These are phyloP conservation scores for Rhododendron williamsianum DNA, from an alignment of 148 eudicot species.

Conservation along the genomic window DNA sequence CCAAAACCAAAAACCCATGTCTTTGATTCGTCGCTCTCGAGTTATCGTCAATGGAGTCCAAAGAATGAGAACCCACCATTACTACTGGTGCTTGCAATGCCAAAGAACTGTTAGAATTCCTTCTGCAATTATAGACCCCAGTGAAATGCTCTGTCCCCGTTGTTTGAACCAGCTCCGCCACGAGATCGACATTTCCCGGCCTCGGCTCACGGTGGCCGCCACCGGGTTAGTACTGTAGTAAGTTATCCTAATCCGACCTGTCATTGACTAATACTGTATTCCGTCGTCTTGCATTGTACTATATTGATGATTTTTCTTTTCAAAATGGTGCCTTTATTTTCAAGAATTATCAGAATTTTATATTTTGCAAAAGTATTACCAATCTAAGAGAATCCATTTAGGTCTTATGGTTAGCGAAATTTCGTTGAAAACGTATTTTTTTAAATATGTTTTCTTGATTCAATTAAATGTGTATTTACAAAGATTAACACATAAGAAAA, in stretches of 20 bases:
- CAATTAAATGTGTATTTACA: not conserved
- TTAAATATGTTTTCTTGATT: not conserved
- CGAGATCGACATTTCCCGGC: slow-evolving; percentile 39
- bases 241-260: not conserved
- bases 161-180: slow-evolving; percentile 34
- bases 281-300: too few relatives aligned
- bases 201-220: slow-evolving; percentile 16
- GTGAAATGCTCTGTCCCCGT: slow-evolving; percentile 40
- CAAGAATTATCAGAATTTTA: too few relatives aligned
- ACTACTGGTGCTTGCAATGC: slow-evolving; percentile 61
- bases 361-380: not conserved
- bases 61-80: slow-evolving; percentile 40
- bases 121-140: slow-evolving; percentile 19
- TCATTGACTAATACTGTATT: too few relatives aligned
- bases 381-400: not conserved
- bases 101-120: slow-evolving; percentile 42
- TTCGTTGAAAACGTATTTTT: too few relatives aligned
- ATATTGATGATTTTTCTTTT: too few relatives aligned
- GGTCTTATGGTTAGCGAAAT: not conserved
- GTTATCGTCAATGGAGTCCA: slow-evolving; percentile 31
- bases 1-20: slow-evolving; percentile 25
- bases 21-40: slow-evolving; percentile 37
- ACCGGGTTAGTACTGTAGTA: not conserved
- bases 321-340: too few relatives aligned
- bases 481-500: too few relatives aligned